Percentiles rank a stretch among this genome's conserved stretches.
phyloP scores from a whole-genome alignment of 2,329 filamentous ascomycete genomes.

The Phyllosticta citrichinensis region DNA sequence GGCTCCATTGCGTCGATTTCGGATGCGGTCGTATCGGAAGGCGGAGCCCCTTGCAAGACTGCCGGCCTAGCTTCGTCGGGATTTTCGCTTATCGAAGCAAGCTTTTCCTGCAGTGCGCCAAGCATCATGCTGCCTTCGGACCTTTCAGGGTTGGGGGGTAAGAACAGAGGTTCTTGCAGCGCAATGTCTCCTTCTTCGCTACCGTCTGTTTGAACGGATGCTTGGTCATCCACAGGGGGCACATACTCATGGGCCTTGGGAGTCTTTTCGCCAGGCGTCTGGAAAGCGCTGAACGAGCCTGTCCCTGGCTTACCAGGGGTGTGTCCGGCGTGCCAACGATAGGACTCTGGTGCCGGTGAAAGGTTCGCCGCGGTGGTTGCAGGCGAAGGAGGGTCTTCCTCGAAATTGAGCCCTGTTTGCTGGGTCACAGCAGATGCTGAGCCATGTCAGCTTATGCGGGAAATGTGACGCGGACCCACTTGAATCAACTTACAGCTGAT shows the following conservation, averaged over 20 bases:
- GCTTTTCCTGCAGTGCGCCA: background rate
- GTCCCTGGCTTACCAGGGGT: conserved; percentile 18
- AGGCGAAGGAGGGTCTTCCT: conserved; percentile 22
- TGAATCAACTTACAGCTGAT: background rate
- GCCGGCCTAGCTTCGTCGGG: conserved; percentile 13
- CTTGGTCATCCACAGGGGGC: background rate
- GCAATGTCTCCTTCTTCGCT: conserved; percentile 11
- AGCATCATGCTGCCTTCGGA: conserved; percentile 1
- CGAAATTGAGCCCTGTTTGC: conserved; percentile 8
- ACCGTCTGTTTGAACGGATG: conserved; percentile 10
- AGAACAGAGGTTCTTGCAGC: conserved; percentile 7
- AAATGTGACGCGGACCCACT: background rate
- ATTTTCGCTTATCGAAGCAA: conserved; percentile 7
- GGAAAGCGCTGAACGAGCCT: conserved; percentile 8
- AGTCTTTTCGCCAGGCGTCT: conserved; percentile 5
- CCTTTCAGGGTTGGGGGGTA: conserved; percentile 3
- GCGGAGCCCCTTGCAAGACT: conserved; percentile 12
- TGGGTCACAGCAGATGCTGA: background rate
- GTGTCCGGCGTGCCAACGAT: conserved; percentile 27
- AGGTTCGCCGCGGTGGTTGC: conserved; percentile 22
- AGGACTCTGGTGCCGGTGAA: conserved; percentile 25
- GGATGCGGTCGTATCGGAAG: conserved; percentile 6
- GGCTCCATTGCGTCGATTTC: conserved; percentile 18
- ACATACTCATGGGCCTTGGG: background rate
- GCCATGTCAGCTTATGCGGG: background rate